These are phyloP conservation scores for Sporormia fimetaria DNA, from an alignment of 495 filamentous ascomycete species.

Conservation along the genomic window DNA sequence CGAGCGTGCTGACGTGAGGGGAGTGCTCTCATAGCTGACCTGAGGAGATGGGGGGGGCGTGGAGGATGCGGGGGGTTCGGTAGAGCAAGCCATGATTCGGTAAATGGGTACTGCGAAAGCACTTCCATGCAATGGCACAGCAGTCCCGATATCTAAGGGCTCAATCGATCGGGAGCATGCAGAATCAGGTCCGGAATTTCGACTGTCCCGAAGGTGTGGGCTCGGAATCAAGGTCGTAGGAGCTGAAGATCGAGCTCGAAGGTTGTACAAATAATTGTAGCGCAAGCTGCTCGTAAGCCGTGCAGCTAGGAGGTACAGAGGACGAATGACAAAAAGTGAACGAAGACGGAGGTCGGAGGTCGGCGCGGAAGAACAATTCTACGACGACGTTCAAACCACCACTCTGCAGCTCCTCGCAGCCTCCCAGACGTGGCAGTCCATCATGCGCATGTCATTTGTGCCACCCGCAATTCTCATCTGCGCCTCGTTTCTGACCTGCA, in stretches of 20 bases:
- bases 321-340: no score
- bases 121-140: constrained; percentile 3
- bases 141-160: not conserved
- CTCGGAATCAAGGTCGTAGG: no score
- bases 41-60: constrained; percentile 9
- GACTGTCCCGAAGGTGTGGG: no score
- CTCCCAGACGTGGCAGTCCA: not conserved
- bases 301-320: no score
- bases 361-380: not conserved
- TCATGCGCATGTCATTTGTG: not conserved
- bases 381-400: not conserved
- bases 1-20: constrained; percentile 34
- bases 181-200: constrained; percentile 8
- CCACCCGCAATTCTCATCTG: not conserved
- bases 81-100: constrained; percentile 8
- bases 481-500: not conserved
- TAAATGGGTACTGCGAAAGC: constrained; percentile 5
- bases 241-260: no score
- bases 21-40: constrained; percentile 18
- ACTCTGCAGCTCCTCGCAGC: not conserved
- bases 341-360: not conserved
- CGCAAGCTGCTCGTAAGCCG: no score
- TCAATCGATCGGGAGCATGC: constrained; percentile 2
- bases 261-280: no score
- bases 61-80: constrained; percentile 8